Evolutionary conservation across 1,284 basidiomycete genomes (phyloP), one percentile per base, ranked within the genome.

Genomic region (Sphagnurus paluster): DNA sequence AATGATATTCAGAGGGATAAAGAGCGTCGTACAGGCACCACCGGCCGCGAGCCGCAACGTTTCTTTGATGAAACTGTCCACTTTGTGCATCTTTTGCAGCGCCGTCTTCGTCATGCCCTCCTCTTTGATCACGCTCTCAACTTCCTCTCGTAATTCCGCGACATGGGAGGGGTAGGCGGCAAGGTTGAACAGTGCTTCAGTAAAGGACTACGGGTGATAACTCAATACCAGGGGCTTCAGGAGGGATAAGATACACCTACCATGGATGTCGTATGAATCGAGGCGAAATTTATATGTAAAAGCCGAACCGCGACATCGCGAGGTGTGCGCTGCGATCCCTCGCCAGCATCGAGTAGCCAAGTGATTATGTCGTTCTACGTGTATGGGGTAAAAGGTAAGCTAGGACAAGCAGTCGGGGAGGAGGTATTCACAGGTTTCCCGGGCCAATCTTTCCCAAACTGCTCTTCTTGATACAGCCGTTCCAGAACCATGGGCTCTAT

Each of bases 61-160:
- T 50, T 78, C 76, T 39, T 72, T 69, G 36, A 80, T 50, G 55
- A 79, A 76, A 47, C 75, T 79, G 50, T 80, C 76, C 16, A 79
- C 50, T 45, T 73, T 74, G 41, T 58, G 56, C 69, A 79, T 68
- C 39, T 71, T 73, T 7, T 53, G 59, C 28, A 79, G 58, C 0
- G 69, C 63, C 0, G 50, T 54, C 52, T 76, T 76, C 1, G 69
- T 71, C 71, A 75, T 75, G 0, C 76, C 74, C n/a, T 74, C 66
- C 29, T 60, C 56, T 4, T 44, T 40, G 11, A 74, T 50, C 5
- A 71, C 35, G n/a, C n/a, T n/a, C 21, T 71, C 67, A 0, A 76
- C 60, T 50, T 80, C 77, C 35, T 75, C 69, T 4, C 76, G 69
- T 30, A 80, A 55, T 2, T 66, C 66, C 6, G 61, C 55, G 11